phyloP scores from a whole-genome alignment of 2,329 filamentous ascomycete genomes.

The Penicillium sp. region DNA sequence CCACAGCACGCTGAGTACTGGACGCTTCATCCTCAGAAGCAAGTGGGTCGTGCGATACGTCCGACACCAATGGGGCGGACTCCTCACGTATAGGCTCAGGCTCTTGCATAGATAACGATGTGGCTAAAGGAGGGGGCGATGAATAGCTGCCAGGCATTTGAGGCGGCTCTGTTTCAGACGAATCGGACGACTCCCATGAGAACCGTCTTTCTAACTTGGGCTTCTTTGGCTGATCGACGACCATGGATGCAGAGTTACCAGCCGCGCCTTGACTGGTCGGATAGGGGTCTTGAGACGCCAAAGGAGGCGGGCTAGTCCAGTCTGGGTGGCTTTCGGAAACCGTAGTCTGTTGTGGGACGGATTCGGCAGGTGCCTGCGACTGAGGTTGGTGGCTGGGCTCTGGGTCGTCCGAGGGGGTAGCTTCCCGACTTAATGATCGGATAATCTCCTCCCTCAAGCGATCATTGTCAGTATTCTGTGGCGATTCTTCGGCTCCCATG shows the following conservation, averaged over 20 bases:
- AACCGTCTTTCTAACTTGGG: constrained; percentile 34
- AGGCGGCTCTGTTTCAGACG: constrained; percentile 10
- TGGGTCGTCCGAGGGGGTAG: constrained; percentile 24
- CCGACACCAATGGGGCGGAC: neutral
- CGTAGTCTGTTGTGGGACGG: constrained; percentile 26
- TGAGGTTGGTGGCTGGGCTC: constrained; percentile 18
- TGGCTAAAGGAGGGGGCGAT: constrained; percentile 9
- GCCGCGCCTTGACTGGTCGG: constrained; percentile 1
- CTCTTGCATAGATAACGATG: constrained; percentile 17
- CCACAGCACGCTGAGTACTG: constrained; percentile 10
- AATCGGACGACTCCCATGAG: constrained; percentile 36
- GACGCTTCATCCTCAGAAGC: constrained; percentile 8
- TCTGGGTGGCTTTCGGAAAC: constrained; percentile 14
- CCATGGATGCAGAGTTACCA: constrained; percentile 3
- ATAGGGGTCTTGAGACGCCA: constrained; percentile 14
- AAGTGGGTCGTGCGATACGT: constrained; percentile 5
- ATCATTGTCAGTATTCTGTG: constrained; percentile 38
- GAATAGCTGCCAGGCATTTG: constrained; percentile 13
- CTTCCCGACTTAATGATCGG: constrained; percentile 38
- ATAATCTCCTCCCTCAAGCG: constrained; percentile 42
- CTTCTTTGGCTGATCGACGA: constrained; percentile 11
- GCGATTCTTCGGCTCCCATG: constrained; percentile 29
- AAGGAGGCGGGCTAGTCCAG: constrained; percentile 8
- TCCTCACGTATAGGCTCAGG: constrained; percentile 16
- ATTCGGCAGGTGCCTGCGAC: constrained; percentile 20